Percentiles rank a stretch among this genome's conserved stretches.
Evolutionary conservation across 2,329 filamentous ascomycete genomes (phyloP).

Genomic region (Fusarium citri): DNA sequence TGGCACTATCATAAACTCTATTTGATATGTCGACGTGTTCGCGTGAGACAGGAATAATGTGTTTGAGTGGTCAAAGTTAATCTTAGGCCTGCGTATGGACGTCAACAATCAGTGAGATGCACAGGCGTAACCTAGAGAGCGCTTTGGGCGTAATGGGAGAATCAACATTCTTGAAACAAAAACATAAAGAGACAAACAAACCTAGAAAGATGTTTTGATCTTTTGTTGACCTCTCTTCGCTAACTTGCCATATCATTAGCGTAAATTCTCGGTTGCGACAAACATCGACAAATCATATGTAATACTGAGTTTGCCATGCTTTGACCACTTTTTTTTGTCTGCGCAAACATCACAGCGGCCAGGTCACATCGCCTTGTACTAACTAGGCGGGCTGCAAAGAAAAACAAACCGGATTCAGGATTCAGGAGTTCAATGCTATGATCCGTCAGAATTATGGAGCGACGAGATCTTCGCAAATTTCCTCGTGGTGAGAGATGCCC

Average conservation of each 20-base stretch:
- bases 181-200: neutral
- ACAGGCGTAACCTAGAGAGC: neutral
- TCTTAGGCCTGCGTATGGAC: too few species aligned
- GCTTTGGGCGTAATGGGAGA: neutral
- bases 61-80: neutral
- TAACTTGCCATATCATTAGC: neutral
- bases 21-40: neutral
- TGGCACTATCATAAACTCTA: neutral
- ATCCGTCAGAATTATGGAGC: constrained; percentile 51
- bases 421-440: neutral
- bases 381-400: neutral
- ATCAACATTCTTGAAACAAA: neutral
- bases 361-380: neutral
- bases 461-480: constrained; percentile 62
- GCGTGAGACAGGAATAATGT: neutral
- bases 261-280: constrained; percentile 1
- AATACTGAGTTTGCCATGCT: neutral
- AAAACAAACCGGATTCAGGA: neutral
- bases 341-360: constrained; percentile 2
- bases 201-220: neutral
- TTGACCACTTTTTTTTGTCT: constrained; percentile 27
- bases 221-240: neutral
- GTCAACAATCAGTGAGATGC: neutral
- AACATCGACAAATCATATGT: constrained; percentile 8
- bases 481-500: constrained; percentile 66